These are phyloP conservation scores for Ligustrum vulgare DNA, from an alignment of 257 asterid genomes.

Conservation along the genomic window DNA sequence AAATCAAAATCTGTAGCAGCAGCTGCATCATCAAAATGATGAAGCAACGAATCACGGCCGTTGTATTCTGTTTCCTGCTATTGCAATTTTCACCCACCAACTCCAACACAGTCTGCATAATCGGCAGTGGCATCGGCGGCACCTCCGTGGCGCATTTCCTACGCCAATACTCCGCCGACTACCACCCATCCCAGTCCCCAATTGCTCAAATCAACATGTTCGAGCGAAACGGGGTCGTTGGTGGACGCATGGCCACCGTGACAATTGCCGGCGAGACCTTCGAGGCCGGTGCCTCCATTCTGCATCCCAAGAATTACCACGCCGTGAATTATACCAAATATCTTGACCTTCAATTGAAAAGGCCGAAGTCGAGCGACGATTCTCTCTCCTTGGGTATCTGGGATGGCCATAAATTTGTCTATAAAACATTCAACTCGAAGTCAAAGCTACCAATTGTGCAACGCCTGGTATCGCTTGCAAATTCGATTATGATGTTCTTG, in stretches of 20 bases:
- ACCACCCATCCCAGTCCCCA: neutral
- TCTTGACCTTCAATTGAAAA: conserved; percentile 45
- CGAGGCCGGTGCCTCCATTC: conserved; percentile 93
- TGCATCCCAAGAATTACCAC: conserved; percentile 90
- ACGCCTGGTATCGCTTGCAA: conserved; percentile 53
- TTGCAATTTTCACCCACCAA: conserved; percentile 16
- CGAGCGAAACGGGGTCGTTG: conserved; percentile 67
- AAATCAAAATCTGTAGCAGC: neutral
- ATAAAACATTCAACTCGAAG: conserved; percentile 54
- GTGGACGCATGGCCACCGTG: conserved; percentile 96
- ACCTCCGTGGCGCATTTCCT: conserved; percentile 94
- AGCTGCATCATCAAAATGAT: conserved; percentile 24
- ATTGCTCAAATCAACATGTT: conserved; percentile 53
- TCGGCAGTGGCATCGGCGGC: conserved; percentile 98
- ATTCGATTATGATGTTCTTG: conserved; percentile 49
- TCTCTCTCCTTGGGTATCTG: conserved; percentile 73
- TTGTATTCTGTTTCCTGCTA: conserved; percentile 29
- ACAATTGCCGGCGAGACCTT: conserved; percentile 73
- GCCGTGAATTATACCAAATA: conserved; percentile 52
- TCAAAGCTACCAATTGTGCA: conserved; percentile 49
- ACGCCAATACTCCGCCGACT: conserved; percentile 61
- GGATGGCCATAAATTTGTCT: conserved; percentile 68
- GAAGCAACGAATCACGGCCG: conserved; percentile 19
- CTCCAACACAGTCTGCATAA: conserved; percentile 68
- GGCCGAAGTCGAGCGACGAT: conserved; percentile 48